Evolutionary conservation across 2,329 filamentous ascomycete genomes (phyloP), one percentile per base, ranked within the genome.

Genomic region (Tolypocladium ovalisporum): DNA sequence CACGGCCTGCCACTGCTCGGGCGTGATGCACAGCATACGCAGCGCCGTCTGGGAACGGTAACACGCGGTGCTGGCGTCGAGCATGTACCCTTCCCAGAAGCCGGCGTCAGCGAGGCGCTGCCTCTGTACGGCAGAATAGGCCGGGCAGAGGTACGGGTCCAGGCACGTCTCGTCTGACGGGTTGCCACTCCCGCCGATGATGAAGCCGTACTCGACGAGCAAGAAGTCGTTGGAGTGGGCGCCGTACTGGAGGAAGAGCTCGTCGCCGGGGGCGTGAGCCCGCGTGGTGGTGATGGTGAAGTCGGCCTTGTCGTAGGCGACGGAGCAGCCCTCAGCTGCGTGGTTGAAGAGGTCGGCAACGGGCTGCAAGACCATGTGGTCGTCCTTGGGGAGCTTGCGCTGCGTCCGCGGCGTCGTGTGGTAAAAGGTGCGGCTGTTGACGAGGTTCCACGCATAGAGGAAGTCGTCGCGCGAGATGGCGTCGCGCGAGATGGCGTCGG

Each of bases 311-410:
- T 77, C 73, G 63, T 81, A 82, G n/a, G 74, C 66, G 0, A 84
- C 82, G 17, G 74, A 69, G 68, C 83, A 86, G 34, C 77, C 76
- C 12, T 62, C 62, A 42, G 77, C 71, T 6, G 73, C 67, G 64
- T 81, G 80, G 63, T 83, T 91, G 75, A 90, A 86, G 57, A 88
- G 82, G 68, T 91, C 88, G 1, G 86, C 83, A 39, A 89, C 85
- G 0, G 88, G 88, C 68, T 85, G 86, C 62, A 90, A 78, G 12
- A 82, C 82, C 75, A 89, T 82, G 64, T 82, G 82, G 63, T 89
- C 86, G 62, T 80, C 69, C 64, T 71, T 65, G 63, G 70, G 62
- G 29, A 74, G 68, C 60, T 69, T 64, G 32, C 7, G n/a, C 66
- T 76, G 71, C 60, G 79, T 76, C 40, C 70, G 70, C 2, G 76